Evolutionary conservation across 2,329 filamentous ascomycete species (phyloP), one percentile per base, ranked within the genome.

Genomic region (Bimuria novae-zelandiae): DNA sequence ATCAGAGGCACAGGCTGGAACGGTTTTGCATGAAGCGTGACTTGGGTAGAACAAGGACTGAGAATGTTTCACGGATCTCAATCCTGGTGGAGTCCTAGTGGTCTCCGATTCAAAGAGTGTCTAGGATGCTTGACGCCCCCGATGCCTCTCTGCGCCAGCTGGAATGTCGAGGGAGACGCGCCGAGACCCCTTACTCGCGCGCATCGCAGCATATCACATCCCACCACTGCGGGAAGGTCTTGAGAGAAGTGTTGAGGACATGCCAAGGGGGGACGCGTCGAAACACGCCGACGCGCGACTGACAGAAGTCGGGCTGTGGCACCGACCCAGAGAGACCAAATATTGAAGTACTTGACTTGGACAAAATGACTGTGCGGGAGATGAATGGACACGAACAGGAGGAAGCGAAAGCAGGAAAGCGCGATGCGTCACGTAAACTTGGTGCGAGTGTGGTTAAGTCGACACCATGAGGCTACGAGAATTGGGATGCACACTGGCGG

Each of bases 21-120:
- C 54, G 47, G 65, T 64, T 62, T 69, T 63, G 63, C 62, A 60
- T 64, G 62, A 62, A 56, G 61, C 58, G 55, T 61, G 61, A 63
- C 52, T 54, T 68, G 59, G 58, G 63, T 68, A 59, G 57, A 61
- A 64, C 62, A 48, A 46, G 29, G 43, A 42, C 58, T 54, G 59
- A 65, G 64, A 70, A 67, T 67, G 59, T 48, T 61, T 53, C 44
- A 46, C 21, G 50, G 25, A 35, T 12, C 47, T 25, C 32, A 19
- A 40, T 42, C 16, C 16, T 45, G 49, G 47, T 53, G 58, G 56
- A 64, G 59, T 63, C 57, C 58, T 56, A 47, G 55, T 51, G 54
- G 45, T 56, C 57, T 57, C 51, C 51, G 54, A 49, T 39, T 51
- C 36, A 47, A 56, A 56, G 54, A 48, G 55, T 55, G 59, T 54